Base-by-base conservation (phyloP, 2,329 filamentous ascomycete species). In the Sphaerulina populicola region DNA sequence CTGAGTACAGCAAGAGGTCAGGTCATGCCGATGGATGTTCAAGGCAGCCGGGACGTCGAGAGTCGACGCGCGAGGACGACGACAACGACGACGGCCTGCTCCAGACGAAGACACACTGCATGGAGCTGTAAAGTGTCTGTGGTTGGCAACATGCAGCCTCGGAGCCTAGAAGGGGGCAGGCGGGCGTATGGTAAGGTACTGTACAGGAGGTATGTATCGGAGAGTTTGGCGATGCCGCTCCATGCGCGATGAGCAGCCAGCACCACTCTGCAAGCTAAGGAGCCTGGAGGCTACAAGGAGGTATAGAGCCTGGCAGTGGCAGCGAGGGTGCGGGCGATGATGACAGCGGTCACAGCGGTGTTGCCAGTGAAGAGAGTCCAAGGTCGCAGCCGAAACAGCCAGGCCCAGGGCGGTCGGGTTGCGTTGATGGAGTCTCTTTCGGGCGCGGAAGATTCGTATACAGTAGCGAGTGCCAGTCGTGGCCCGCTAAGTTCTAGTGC, bases 171-270 rank as follows among this genome's bases (percentile, higher is more conserved):
- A 18, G 18, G 18, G 23, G n/a, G n/a, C n/a, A n/a, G n/a, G 5
- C 23, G 23, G 6, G 23, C 37, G 18, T 18, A 18, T 11, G 18
- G 18, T 18, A 18, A 18, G 18, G 18, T n/a, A n/a, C n/a, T n/a
- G 18, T 18, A 18, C 18, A 18, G 18, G 18, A 18, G 18, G 18
- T 18, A 18, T 2, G 18, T 18, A 2, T 12, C 15, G 39, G 23
- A 11, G 44, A 27, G 15, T 31, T 35, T 27, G 35, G 18, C 2
- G 35, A 11, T 38, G 23, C 18, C 33, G 15, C 29, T 51, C 49
- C 38, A 52, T 44, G 44, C 47, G 49, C 49, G 43, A 52, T 44
- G 29, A 44, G 35, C 30, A 35, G 33, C 44, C 45, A 18, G 18
- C 18, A 47, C 44, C 39, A 41, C 39, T 11, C 39, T 23, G 15